These are phyloP conservation scores for Capsicum rhomboideum DNA, from an alignment of 257 asterid genomes.

Conservation along the genomic window DNA sequence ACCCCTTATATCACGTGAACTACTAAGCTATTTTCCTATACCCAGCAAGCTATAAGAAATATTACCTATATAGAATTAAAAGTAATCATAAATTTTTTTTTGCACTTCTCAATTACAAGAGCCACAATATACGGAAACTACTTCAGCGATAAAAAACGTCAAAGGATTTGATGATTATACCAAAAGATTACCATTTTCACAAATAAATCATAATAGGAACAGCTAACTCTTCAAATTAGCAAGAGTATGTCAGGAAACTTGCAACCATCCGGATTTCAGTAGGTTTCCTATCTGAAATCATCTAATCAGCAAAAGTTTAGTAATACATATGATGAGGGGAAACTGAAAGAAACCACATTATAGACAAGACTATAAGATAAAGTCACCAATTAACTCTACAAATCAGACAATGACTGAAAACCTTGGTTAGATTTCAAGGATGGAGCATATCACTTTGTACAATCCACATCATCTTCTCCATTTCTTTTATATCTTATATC, in stretches of 20 bases:
- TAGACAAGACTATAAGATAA: not conserved
- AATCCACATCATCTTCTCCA: not conserved
- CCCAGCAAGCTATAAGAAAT: not conserved
- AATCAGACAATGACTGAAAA: not conserved
- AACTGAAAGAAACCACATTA: not conserved
- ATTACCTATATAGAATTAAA: not conserved
- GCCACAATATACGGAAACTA: not conserved
- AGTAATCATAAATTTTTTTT: not conserved
- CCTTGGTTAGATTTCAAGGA: not conserved
- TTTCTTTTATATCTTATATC: not conserved
- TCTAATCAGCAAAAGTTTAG: not conserved
- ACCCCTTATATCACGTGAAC: not conserved
- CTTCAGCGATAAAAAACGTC: not conserved
- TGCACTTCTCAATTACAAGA: not conserved
- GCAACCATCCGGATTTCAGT: not conserved
- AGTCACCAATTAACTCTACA: not conserved
- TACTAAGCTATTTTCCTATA: not conserved
- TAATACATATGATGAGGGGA: not conserved
- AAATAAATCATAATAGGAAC: not conserved
- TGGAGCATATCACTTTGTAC: not conserved
- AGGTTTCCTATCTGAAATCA: not conserved
- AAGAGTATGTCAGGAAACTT: not conserved
- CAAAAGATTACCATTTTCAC: not conserved
- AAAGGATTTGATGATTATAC: not conserved
- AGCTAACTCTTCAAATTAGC: not conserved